A percentile compares a stretch with the other conserved stretches of the same genome.
Conservation (phyloP, 1,139 yeast species). For the Lodderomyces oxycetoniae region DNA sequence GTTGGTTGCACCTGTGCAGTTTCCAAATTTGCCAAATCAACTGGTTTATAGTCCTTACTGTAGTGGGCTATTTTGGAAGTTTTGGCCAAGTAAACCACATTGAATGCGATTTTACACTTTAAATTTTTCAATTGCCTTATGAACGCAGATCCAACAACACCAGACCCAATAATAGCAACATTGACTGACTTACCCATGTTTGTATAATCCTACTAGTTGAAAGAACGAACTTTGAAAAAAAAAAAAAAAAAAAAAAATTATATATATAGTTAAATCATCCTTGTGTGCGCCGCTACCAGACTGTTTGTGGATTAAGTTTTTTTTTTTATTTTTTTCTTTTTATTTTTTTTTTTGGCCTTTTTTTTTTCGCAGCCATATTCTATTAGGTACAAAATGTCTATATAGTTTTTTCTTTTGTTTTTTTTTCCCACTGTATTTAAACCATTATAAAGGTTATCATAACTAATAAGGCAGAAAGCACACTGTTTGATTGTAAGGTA, state of each 20-base stretch:
- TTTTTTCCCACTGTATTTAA: too few relatives aligned
- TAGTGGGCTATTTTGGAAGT: slow-evolving; percentile 61
- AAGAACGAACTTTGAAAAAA: not conserved
- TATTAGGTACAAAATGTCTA: not conserved
- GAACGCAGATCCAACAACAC: slow-evolving; percentile 93
- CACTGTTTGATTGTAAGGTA: too few relatives aligned
- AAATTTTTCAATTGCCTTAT: slow-evolving; percentile 62
- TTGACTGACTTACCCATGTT: slow-evolving; percentile 58
- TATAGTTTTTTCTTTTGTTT: too few relatives aligned
- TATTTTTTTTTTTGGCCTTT: not conserved
- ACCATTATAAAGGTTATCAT: too few relatives aligned
- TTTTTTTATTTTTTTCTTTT: too few relatives aligned
- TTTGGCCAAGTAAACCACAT: slow-evolving; percentile 77
- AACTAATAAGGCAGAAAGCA: too few relatives aligned
- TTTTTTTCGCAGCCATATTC: slow-evolving; percentile 1
- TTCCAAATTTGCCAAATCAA: slow-evolving; percentile 60
- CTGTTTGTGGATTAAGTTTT: too few relatives aligned
- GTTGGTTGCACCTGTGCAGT: slow-evolving; percentile 48
- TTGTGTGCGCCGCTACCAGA: too few relatives aligned
- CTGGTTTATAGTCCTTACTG: slow-evolving; percentile 64
- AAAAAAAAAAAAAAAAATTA: slow-evolving; percentile 2
- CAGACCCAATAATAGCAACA: slow-evolving; percentile 83
- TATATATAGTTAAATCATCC: too few relatives aligned
- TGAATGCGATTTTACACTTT: slow-evolving; percentile 53
- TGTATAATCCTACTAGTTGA: not conserved